Conservation (phyloP, 169 alveolate species). For the Plasmodium knowlesi region DNA sequence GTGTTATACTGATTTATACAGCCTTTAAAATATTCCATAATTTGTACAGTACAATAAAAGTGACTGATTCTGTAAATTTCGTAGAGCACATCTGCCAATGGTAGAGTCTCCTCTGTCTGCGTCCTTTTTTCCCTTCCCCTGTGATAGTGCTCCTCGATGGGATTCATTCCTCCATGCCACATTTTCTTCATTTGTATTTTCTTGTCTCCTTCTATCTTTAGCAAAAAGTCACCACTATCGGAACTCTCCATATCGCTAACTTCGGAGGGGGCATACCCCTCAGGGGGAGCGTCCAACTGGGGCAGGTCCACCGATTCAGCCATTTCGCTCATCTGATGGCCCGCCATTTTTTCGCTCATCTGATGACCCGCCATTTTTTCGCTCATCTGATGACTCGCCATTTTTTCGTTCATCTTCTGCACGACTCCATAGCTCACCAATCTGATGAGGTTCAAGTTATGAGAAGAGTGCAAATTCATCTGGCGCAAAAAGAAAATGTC, state of each 20-base stretch:
- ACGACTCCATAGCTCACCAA: conserved; percentile 12
- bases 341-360: too few species aligned
- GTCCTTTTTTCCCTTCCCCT: background rate
- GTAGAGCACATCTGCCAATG: conserved; percentile 8
- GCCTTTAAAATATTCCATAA: conserved; percentile 41
- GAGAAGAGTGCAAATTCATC: conserved; percentile 28
- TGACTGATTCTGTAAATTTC: conserved; percentile 54
- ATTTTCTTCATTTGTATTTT: background rate
- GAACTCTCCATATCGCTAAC: background rate
- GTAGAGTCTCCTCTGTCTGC: background rate
- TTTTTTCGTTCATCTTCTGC: background rate
- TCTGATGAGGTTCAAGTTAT: conserved; percentile 3
- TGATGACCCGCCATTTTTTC: too few species aligned
- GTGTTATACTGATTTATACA: conserved; percentile 51
- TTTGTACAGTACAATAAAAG: conserved; percentile 47
- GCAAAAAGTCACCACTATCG: background rate
- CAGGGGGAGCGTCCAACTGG: background rate
- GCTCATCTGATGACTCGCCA: too few species aligned
- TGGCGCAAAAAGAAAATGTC: conserved; percentile 10
- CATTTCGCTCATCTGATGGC: background rate
- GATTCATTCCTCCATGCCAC: background rate
- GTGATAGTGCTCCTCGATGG: conserved; percentile 34
- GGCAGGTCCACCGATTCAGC: background rate
- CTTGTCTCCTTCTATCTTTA: background rate
- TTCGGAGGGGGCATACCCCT: background rate